Base-by-base conservation (phyloP, 73 alveolate genomes). In the Paramecium primaurelia region DNA sequence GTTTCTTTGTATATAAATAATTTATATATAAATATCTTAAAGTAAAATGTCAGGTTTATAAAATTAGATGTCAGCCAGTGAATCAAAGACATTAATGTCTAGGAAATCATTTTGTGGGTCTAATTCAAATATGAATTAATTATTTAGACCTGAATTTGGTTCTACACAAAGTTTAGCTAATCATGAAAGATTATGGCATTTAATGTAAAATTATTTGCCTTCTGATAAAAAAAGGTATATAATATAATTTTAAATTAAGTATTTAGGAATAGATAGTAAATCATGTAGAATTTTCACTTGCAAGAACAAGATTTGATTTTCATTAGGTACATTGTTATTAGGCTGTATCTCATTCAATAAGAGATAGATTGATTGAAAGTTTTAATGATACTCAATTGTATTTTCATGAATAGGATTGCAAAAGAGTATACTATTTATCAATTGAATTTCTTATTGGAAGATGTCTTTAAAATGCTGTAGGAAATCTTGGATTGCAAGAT, bases 401-500 rank as follows among this genome's bases (percentile, higher is more conserved):
- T 34, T 92, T 92, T 87, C 86, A 84, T 92, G 92, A 80, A 22
- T 59, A 97, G 34, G 97, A 96, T 84, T 86, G 94, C 59, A 97
- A 97, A 93, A 86, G 98, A 71, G 96, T 95, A 54, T 97, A 98
- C 95, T 99, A 99, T 95, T 86, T 99, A 87, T 96, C 99, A n/a
- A 95, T 98, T 8, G 99, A 99, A 94, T 99, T 97, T 95, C 93
- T 99, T 86, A 97, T 99, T 54, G 99, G 99, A 26, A 84, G 99
- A 51, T 96, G 95, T 42, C 86, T 99, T 96, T 99, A 99, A 96
- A 98, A 98, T 91, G 98, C 99, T 58, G 93, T 99, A 26, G 99
- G 97, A 54, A 98, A 98, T 95, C 47, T 97, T 51, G 99, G 97
- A 86, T 77, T 99, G 47, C 99, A 99, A 93, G 95, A 92, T 7